Conservation (phyloP, 1,139 yeast genomes). For the Yamadazyma triangularis region DNA sequence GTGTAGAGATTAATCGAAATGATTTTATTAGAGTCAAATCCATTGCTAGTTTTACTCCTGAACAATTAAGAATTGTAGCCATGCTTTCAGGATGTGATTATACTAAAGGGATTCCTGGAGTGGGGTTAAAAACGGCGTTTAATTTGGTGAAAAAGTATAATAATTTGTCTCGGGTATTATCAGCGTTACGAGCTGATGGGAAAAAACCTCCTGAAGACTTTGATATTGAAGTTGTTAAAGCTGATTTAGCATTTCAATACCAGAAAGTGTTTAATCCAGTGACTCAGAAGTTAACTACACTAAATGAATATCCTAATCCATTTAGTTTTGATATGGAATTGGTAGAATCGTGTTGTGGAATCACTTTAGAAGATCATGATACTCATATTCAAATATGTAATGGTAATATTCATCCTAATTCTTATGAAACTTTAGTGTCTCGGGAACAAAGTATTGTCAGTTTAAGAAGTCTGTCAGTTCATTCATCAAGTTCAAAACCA, state of each 20-base stretch:
- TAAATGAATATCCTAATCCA: slow-evolving; percentile 52
- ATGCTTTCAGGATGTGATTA: slow-evolving; percentile 95
- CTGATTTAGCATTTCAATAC: slow-evolving; percentile 76
- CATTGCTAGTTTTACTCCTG: slow-evolving; percentile 45
- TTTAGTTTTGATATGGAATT: slow-evolving; percentile 27
- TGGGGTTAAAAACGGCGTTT: slow-evolving; percentile 80
- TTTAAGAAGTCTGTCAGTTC: slow-evolving; percentile 23
- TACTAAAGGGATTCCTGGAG: slow-evolving; percentile 76
- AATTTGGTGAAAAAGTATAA: slow-evolving; percentile 49
- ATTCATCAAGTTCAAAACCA: neutral
- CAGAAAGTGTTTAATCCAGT: slow-evolving; percentile 83
- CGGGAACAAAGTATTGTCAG: slow-evolving; percentile 36
- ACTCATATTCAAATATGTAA: slow-evolving; percentile 54
- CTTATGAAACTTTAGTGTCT: slow-evolving; percentile 44
- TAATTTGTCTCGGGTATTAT: slow-evolving; percentile 51
- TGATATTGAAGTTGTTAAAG: slow-evolving; percentile 55
- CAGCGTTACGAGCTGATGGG: slow-evolving; percentile 60
- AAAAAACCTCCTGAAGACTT: slow-evolving; percentile 58
- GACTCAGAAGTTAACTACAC: slow-evolving; percentile 42
- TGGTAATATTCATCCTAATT: slow-evolving; percentile 66
- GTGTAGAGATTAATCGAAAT: slow-evolving; percentile 61
- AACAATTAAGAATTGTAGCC: slow-evolving; percentile 72
- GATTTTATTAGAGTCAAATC: slow-evolving; percentile 45
- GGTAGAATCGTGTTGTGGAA: slow-evolving; percentile 63
- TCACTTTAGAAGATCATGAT: slow-evolving; percentile 33